Base-by-base conservation (phyloP, 768 basidiomycete species). In the Tremella fuciformis region DNA sequence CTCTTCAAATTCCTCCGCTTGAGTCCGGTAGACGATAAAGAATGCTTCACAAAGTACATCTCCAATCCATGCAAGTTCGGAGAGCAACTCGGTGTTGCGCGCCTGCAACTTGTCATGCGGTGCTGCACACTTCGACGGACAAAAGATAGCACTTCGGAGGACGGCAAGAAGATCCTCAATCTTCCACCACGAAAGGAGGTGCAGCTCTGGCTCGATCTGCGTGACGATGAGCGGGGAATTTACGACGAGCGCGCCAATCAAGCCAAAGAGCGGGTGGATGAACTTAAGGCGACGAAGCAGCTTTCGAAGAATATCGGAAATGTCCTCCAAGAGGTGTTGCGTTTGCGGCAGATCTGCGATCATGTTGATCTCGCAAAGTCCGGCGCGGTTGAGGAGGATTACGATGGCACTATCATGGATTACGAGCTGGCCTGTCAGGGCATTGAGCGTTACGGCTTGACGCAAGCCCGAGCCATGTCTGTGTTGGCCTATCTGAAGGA, bases 301-400 rank as follows among this genome's bases (percentile, higher is more conserved):
- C 87, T 96, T 53, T 89, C 93, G 87, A 96, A 96, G 83, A 97
- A 96, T 74, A 96, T 94, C 73, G 96, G 96, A 65, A 91, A 91
- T 55, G 94, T 99, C 69, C 78, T 99, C 65, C 94, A 97, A 78
- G 92, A 93, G 81, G 89, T 98, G 58, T 81, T 99, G 53, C 89
- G 93, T 21, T 82, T 99, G 47, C 88, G 96, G 54, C 94, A 98
- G 80, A 98, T 98, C 50, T 99, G 96, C 78, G 92, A 97, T 73
- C 94, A 99, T 77, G 89, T 97, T 3, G 83, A 75, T 52, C 82
- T 82, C 25, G 70, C 74, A 26, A 80, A 80, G 69, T 50, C 75
- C 55, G 73, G 76, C 21, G 66, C 74, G 15, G 65, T 75, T 25
- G 69, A 74, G 19, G 81, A 81, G 26, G 86, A 86, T 78, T 51